A percentile compares a stretch with the other conserved stretches of the same genome.
These are phyloP conservation scores for Phytopythium delawarense DNA, from an alignment of 352 stramenopile genomes.

Conservation along the genomic window DNA sequence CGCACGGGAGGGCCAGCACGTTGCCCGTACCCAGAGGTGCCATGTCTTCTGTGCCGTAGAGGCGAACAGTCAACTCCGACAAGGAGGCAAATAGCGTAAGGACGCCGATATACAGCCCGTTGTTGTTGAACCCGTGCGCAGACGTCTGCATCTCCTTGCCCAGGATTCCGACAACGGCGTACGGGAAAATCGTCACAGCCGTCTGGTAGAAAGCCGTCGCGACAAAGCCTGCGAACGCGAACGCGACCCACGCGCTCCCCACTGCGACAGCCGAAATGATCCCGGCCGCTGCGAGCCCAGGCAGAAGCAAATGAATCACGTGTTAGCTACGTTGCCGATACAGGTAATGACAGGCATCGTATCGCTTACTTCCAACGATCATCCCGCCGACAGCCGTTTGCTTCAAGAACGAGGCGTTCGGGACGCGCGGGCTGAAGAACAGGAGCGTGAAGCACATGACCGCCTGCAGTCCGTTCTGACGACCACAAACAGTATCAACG, in stretches of 20 bases:
- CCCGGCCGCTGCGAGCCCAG: slow-evolving; percentile 28
- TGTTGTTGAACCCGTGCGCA: slow-evolving; percentile 73
- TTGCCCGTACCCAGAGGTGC: slow-evolving; percentile 56
- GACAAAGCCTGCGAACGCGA: slow-evolving; percentile 56
- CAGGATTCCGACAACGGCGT: slow-evolving; percentile 78
- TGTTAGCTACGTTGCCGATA: slow-evolving; percentile 1
- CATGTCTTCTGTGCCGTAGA: slow-evolving; percentile 69
- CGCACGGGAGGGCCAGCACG: slow-evolving; percentile 49
- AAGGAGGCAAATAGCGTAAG: slow-evolving; percentile 60
- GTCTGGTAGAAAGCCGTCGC: slow-evolving; percentile 57
- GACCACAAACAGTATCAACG: background rate
- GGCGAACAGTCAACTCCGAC: slow-evolving; percentile 66
- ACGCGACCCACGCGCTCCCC: slow-evolving; percentile 31
- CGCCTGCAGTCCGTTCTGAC: slow-evolving; percentile 54
- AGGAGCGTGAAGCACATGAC: slow-evolving; percentile 53
- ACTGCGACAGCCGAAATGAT: slow-evolving; percentile 52
- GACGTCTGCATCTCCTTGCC: slow-evolving; percentile 72
- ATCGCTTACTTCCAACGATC: slow-evolving; percentile 35
- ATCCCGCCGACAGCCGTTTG: slow-evolving; percentile 39
- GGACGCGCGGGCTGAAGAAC: slow-evolving; percentile 46
- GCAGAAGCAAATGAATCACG: background rate
- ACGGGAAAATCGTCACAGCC: slow-evolving; percentile 64
- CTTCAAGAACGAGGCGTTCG: slow-evolving; percentile 46
- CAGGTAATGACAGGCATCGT: background rate
- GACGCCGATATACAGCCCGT: slow-evolving; percentile 72